Evolutionary conservation across 2,329 filamentous ascomycete genomes (phyloP), one percentile per base, ranked within the genome.

Genomic region (Penicillium sp.): DNA sequence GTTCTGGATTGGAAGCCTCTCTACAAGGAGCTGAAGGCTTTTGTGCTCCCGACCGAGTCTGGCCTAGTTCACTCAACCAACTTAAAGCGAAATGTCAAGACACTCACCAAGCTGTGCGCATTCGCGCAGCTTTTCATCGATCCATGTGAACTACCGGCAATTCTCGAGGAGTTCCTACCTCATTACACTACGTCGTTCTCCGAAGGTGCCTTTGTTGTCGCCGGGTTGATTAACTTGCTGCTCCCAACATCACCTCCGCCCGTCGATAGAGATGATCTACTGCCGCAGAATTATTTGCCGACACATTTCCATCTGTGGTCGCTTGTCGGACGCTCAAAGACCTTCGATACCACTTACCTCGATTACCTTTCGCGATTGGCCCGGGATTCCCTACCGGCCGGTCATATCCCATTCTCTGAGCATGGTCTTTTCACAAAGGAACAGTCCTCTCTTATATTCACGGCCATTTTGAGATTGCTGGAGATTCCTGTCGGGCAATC

Each of bases 221-320:
- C 87, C 16, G 90, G 88, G 2, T 70, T 91, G 45, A 74, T 98
- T 57, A 96, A 94, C 57, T 72, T 94, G 49, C 74, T 98, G 57
- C 77, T 98, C 46, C 93, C 93, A 13, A 96, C 91, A 6, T 80
- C 83, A 23, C 83, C 89, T 1, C 58, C 65, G 2, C 85, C 88
- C 3, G 76, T 80, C 17, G 80, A 81, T 19, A 80, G 85, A 54
- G 73, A 76, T 20, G 80, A 89, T 53, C 80, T 94, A n/a, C 83
- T 89, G 53, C 91, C 93, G 1, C 84, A 90, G 51, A 83, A 91
- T 59, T 91, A 94, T 58, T 72, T 97, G 23, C 93, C 93, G 3
- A 95, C 91, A 0, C 84, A 95, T 55, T 98, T 98, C 73, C 93
- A 98, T 64, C 70, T 97, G 1, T 98, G 93, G 93, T 93, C 90